Percentiles rank a stretch among this genome's conserved stretches.
phyloP scores from a whole-genome alignment of 805 yeast species.

The Candida glaebosa region DNA sequence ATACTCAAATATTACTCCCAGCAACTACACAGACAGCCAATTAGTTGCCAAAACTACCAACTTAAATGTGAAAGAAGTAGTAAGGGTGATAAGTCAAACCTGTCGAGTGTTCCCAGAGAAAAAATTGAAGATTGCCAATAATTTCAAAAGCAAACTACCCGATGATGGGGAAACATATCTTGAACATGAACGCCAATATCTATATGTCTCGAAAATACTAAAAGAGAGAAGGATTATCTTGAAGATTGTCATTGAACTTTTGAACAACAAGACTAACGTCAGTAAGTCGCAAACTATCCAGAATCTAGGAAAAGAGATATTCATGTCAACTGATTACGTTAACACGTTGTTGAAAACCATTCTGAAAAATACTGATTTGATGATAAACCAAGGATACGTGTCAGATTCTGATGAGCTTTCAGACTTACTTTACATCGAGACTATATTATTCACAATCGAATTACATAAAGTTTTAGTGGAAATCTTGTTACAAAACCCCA shows the following conservation, averaged over 20 bases:
- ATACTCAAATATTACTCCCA: conserved; percentile 31
- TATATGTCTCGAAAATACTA: conserved; percentile 40
- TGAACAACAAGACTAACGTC: conserved; percentile 36
- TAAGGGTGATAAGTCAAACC: conserved; percentile 45
- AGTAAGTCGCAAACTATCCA: conserved; percentile 27
- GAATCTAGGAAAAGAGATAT: conserved; percentile 38
- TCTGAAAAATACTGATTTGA: conserved; percentile 7
- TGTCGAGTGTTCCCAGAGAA: conserved; percentile 35
- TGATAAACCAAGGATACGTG: conserved; percentile 10
- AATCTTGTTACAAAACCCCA: conserved; percentile 34
- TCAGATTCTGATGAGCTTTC: conserved; percentile 15
- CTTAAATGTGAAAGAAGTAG: conserved; percentile 42
- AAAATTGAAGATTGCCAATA: conserved; percentile 18
- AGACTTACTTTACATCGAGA: conserved; percentile 26
- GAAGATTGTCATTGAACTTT: conserved; percentile 43
- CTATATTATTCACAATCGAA: conserved; percentile 28
- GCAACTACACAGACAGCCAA: conserved; percentile 35
- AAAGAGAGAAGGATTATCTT: conserved; percentile 51
- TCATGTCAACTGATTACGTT: conserved; percentile 28
- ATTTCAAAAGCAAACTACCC: conserved; percentile 26
- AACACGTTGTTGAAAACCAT: conserved; percentile 17
- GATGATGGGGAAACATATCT: conserved; percentile 31
- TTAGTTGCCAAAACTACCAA: conserved; percentile 36
- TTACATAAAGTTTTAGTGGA: conserved; percentile 38
- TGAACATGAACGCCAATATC: conserved; percentile 25